A percentile compares a stretch with the other conserved stretches of the same genome.
Conservation (phyloP, 2,329 filamentous ascomycete species). For the Neofusicoccum parvum region DNA sequence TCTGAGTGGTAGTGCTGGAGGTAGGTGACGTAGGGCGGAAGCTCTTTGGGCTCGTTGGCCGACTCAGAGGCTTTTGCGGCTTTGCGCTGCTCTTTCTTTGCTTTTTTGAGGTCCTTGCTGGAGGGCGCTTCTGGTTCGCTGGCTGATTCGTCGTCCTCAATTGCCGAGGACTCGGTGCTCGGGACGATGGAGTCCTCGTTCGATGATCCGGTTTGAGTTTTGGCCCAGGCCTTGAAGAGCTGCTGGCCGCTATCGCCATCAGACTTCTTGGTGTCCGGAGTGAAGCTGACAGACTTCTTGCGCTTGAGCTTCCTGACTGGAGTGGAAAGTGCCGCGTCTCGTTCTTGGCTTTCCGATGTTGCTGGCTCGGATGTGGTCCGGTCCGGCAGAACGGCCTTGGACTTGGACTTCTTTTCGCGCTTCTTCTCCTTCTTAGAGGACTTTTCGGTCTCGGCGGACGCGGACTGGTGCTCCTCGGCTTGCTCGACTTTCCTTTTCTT, state of each 20-base stretch:
- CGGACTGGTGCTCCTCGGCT: not conserved
- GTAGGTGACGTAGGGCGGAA: slow-evolving; percentile 72
- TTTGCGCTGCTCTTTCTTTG: slow-evolving; percentile 27
- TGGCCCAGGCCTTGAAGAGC: slow-evolving; percentile 54
- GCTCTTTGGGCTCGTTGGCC: slow-evolving; percentile 39
- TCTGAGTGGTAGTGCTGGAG: slow-evolving; percentile 73
- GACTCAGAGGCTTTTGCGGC: slow-evolving; percentile 26
- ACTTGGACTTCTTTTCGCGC: slow-evolving; percentile 10
- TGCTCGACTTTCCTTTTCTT: slow-evolving; percentile 15
- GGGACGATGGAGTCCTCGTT: slow-evolving; percentile 9
- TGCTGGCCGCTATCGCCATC: slow-evolving; percentile 59
- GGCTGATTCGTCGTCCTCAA: slow-evolving; percentile 22
- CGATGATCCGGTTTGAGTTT: slow-evolving; percentile 31
- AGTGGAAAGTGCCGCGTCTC: not conserved
- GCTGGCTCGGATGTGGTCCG: not conserved
- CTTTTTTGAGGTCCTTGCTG: slow-evolving; percentile 26
- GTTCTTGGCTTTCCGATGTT: not conserved
- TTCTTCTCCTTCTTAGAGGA: slow-evolving; percentile 33
- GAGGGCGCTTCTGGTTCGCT: slow-evolving; percentile 25
- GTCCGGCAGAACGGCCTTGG: not conserved
- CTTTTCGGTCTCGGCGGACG: slow-evolving; percentile 17
- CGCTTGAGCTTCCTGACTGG: slow-evolving; percentile 23
- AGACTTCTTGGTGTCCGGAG: slow-evolving; percentile 61
- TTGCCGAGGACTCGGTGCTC: not conserved
- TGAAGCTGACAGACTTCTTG: slow-evolving; percentile 66